Evolutionary conservation across 768 basidiomycete species (phyloP).

Genomic region (Boletales sp.): DNA sequence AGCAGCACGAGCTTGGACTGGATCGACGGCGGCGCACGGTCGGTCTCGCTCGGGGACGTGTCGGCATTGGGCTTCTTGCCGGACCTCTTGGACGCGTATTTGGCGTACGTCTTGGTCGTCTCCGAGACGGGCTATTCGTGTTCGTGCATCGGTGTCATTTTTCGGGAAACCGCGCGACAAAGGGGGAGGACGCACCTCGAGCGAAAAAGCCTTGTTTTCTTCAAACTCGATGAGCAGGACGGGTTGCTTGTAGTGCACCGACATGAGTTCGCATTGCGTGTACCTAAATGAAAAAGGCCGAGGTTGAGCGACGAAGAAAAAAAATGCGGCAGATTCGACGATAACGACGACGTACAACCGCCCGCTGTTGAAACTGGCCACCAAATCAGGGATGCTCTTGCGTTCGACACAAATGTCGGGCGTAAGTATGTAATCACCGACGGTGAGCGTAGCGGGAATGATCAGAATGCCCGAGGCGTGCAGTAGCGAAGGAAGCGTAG

Average conservation of each 20-base stretch:
- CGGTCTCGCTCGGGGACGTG: conserved; percentile 16
- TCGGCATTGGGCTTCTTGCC: conserved; percentile 40
- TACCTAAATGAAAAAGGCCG: conserved; percentile 55
- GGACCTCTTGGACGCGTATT: conserved; percentile 52
- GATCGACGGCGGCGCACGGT: conserved; percentile 49
- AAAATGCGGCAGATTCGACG: neutral
- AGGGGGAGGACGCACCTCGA: conserved; percentile 66
- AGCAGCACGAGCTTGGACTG: conserved; percentile 94
- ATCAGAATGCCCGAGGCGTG: conserved; percentile 79
- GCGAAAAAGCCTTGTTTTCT: conserved; percentile 91
- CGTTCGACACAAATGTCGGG: conserved; percentile 96
- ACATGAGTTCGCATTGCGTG: conserved; percentile 97
- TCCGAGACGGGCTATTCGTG: conserved; percentile 54
- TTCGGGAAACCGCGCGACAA: neutral
- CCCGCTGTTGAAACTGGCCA: conserved; percentile 92
- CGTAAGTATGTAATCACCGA: conserved; percentile 94
- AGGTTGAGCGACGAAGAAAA: neutral
- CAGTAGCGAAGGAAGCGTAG: conserved; percentile 83
- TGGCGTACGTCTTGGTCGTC: conserved; percentile 58
- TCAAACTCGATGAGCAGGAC: conserved; percentile 96
- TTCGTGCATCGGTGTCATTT: too few species aligned
- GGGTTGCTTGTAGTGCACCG: conserved; percentile 91
- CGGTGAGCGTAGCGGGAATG: conserved; percentile 87
- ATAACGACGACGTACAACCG: conserved; percentile 65
- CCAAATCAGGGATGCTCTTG: conserved; percentile 89